Conservation (phyloP, 2,329 filamentous ascomycete species). For the Salinomyces thailandicus region DNA sequence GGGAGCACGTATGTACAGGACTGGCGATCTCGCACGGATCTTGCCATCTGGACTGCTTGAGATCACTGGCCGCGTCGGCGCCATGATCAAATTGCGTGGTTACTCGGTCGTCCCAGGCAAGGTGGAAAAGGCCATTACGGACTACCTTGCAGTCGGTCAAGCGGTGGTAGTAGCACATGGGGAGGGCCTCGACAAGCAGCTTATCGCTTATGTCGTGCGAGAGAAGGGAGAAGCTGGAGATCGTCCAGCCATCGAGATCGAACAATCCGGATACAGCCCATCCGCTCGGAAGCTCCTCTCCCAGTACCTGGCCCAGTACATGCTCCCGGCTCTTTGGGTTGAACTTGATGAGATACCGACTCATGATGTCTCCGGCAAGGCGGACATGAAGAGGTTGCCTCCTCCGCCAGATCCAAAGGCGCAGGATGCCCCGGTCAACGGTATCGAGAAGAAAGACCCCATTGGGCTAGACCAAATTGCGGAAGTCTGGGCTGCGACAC, state of each 20-base stretch:
- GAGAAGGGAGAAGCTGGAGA: constrained; percentile 50
- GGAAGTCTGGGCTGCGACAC: constrained; percentile 59
- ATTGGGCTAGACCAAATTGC: constrained; percentile 58
- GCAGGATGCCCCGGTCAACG: constrained; percentile 3
- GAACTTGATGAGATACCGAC: constrained; percentile 61
- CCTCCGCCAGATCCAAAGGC: constrained; percentile 46
- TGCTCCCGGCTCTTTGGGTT: constrained; percentile 73
- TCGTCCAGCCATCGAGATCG: constrained; percentile 54
- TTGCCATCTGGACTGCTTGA: constrained; percentile 59
- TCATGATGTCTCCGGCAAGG: constrained; percentile 69
- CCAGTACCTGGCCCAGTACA: constrained; percentile 64
- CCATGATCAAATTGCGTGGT: constrained; percentile 72
- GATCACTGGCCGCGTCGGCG: constrained; percentile 64
- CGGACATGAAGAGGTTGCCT: constrained; percentile 61
- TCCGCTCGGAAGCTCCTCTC: constrained; percentile 55
- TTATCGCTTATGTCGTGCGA: constrained; percentile 66
- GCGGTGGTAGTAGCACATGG: constrained; percentile 65
- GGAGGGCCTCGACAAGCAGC: constrained; percentile 62
- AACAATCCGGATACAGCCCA: constrained; percentile 61
- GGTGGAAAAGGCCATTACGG: constrained; percentile 61
- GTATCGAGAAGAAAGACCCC: constrained; percentile 35
- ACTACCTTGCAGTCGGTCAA: constrained; percentile 57
- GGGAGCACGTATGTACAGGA: constrained; percentile 62
- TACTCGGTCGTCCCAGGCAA: constrained; percentile 70
- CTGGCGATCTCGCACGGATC: constrained; percentile 59